A percentile compares a stretch with the other conserved stretches of the same genome.
phyloP scores from a whole-genome alignment of 1,284 basidiomycete genomes.

The Pyrrhoderma noxium region DNA sequence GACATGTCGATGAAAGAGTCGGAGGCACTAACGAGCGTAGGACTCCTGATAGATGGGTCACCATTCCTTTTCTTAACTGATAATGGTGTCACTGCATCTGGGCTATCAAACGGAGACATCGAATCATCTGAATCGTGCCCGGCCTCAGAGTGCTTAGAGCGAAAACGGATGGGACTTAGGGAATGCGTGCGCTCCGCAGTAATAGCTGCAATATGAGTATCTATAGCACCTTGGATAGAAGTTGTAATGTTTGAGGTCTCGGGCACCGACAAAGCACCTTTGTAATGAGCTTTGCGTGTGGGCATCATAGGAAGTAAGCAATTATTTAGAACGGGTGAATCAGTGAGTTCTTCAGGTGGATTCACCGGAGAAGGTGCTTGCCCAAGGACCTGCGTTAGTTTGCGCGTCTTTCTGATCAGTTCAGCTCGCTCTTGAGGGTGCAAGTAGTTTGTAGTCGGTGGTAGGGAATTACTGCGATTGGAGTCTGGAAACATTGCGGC shows the following conservation, averaged over 20 bases:
- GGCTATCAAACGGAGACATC: slow-evolving; percentile 19
- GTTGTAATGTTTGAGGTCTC: slow-evolving; percentile 4
- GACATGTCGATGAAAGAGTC: slow-evolving; percentile 27
- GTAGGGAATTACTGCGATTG: slow-evolving; percentile 22
- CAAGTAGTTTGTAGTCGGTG: slow-evolving; percentile 63
- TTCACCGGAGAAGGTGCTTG: slow-evolving; percentile 43
- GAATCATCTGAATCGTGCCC: slow-evolving; percentile 32
- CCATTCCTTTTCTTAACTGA: slow-evolving; percentile 7
- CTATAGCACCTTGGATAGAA: background rate
- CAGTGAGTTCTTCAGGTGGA: slow-evolving; percentile 27
- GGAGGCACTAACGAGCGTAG: slow-evolving; percentile 22
- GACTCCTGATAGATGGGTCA: slow-evolving; percentile 10
- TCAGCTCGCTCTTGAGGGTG: slow-evolving; percentile 61
- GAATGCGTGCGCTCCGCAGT: slow-evolving; percentile 4
- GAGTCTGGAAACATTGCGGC: background rate
- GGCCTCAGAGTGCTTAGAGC: background rate
- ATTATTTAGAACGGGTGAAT: slow-evolving; percentile 22
- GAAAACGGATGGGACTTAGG: slow-evolving; percentile 29
- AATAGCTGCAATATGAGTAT: slow-evolving; percentile 5
- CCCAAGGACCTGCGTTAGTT: slow-evolving; percentile 74
- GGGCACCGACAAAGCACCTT: slow-evolving; percentile 14
- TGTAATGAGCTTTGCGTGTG: slow-evolving; percentile 20
- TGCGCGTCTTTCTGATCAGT: slow-evolving; percentile 64
- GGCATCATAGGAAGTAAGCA: slow-evolving; percentile 23
- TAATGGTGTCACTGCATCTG: slow-evolving; percentile 9